Conservation (phyloP, 148 eudicot species). For the Heliamphora exappendiculata region DNA sequence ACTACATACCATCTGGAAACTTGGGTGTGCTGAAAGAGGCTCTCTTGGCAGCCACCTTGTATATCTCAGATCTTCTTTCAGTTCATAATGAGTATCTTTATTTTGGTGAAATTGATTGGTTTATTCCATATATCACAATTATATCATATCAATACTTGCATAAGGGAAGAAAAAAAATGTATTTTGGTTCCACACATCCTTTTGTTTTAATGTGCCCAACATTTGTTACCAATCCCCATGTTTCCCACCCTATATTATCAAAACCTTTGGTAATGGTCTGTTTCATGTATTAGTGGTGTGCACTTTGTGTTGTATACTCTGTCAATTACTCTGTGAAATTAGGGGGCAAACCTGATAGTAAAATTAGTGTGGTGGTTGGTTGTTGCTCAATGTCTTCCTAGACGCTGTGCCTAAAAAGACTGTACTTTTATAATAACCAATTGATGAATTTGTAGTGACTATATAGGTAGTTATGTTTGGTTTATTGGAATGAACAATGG, state of each 20-base stretch:
- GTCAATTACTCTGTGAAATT: not conserved
- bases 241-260: not conserved
- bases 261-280: not conserved
- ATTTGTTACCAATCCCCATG: not conserved
- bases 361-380: not conserved
- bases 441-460: too few relatives aligned
- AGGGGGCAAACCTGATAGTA: not conserved
- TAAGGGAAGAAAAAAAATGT: not conserved
- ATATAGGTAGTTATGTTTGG: too few relatives aligned
- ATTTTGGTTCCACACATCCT: not conserved
- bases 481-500: too few relatives aligned
- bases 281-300: not conserved
- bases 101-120: not conserved
- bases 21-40: slow-evolving; percentile 63
- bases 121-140: not conserved
- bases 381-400: not conserved
- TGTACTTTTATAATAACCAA: not conserved
- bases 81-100: not conserved
- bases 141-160: too few relatives aligned
- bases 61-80: slow-evolving; percentile 23
- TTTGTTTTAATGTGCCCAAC: not conserved
- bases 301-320: not conserved
- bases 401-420: not conserved
- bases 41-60: slow-evolving; percentile 63
- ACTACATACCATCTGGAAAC: slow-evolving; percentile 73